Conservation (phyloP, 2,329 filamentous ascomycete species). For the Aureobasidium sp. region DNA sequence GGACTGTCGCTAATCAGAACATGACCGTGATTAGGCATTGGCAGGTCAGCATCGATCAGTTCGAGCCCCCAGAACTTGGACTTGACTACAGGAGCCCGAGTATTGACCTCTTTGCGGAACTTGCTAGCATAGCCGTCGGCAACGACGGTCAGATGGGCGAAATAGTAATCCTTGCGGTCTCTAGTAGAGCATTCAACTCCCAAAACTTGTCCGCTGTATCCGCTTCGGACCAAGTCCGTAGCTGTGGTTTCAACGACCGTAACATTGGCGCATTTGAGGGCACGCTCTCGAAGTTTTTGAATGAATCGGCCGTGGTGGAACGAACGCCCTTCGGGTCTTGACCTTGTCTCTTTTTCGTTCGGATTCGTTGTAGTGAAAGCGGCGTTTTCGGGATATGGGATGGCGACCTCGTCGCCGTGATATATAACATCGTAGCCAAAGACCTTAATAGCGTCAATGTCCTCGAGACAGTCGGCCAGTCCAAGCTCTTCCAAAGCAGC, state of each 20-base stretch:
- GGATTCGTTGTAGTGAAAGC: constrained; percentile 33
- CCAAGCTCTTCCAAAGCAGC: constrained; percentile 74
- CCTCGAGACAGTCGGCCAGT: constrained; percentile 73
- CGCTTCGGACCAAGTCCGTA: constrained; percentile 64
- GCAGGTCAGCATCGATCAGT: constrained; percentile 77
- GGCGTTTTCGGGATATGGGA: constrained; percentile 68
- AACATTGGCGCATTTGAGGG: constrained; percentile 70
- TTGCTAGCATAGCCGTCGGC: constrained; percentile 90
- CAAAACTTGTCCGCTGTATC: constrained; percentile 63
- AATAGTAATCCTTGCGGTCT: constrained; percentile 63
- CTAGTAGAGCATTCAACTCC: constrained; percentile 69
- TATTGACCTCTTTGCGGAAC: constrained; percentile 75
- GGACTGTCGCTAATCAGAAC: constrained; percentile 73
- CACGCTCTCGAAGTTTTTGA: constrained; percentile 68
- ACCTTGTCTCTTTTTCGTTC: constrained; percentile 31
- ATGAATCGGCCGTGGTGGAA: constrained; percentile 98
- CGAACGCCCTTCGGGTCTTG: constrained; percentile 61
- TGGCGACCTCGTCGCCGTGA: constrained; percentile 62
- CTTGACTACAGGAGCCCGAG: constrained; percentile 59
- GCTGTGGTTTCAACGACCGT: constrained; percentile 87
- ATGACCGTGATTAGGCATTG: constrained; percentile 69
- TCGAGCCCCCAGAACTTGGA: constrained; percentile 93
- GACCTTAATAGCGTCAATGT: constrained; percentile 76
- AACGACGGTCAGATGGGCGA: constrained; percentile 79
- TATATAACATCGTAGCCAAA: constrained; percentile 85